These are phyloP conservation scores for Escovopsis sp. DNA, from an alignment of 2,329 filamentous ascomycete genomes.

Conservation along the genomic window DNA sequence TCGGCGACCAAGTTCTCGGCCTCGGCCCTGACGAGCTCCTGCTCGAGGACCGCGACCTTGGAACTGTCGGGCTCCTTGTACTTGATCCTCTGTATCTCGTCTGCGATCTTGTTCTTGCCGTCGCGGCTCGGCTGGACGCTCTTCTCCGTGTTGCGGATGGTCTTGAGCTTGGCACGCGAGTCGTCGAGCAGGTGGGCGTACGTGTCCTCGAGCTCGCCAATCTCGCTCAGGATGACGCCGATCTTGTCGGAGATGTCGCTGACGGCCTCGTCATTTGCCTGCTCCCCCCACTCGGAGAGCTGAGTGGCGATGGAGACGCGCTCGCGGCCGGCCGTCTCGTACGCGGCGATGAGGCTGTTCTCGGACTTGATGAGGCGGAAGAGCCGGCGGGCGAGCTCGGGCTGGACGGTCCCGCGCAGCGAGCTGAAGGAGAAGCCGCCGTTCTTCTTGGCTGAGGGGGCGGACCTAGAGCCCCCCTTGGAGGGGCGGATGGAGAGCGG, in stretches of 20 bases:
- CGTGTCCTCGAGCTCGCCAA: slow-evolving; percentile 83
- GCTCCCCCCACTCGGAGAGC: slow-evolving; percentile 92
- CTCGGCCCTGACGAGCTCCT: slow-evolving; percentile 91
- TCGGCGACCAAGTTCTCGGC: slow-evolving; percentile 93
- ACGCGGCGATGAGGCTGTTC: slow-evolving; percentile 72
- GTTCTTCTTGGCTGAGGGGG: neutral
- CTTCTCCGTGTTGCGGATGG: slow-evolving; percentile 88
- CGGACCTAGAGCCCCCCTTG: slow-evolving; percentile 20
- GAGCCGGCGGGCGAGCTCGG: slow-evolving; percentile 77
- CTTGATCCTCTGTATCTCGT: slow-evolving; percentile 87
- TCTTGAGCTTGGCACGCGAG: slow-evolving; percentile 67
- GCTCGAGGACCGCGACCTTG: slow-evolving; percentile 72
- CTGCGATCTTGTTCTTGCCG: slow-evolving; percentile 71
- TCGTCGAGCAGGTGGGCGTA: slow-evolving; percentile 84
- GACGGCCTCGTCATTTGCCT: slow-evolving; percentile 73
- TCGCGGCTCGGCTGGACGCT: slow-evolving; percentile 89
- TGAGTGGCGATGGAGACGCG: slow-evolving; percentile 74
- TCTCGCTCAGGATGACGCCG: slow-evolving; percentile 78
- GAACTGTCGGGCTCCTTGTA: slow-evolving; percentile 79
- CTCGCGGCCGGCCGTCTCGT: slow-evolving; percentile 76
- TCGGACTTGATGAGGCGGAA: slow-evolving; percentile 90
- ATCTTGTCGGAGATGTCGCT: slow-evolving; percentile 92
- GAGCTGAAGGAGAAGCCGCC: slow-evolving; percentile 69
- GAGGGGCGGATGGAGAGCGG: slow-evolving; percentile 59
- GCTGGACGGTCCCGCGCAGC: slow-evolving; percentile 70